Evolutionary conservation across 176 grass and related monocot genomes (phyloP), one percentile per base, ranked within the genome.

Genomic region (Chloris gayana): DNA sequence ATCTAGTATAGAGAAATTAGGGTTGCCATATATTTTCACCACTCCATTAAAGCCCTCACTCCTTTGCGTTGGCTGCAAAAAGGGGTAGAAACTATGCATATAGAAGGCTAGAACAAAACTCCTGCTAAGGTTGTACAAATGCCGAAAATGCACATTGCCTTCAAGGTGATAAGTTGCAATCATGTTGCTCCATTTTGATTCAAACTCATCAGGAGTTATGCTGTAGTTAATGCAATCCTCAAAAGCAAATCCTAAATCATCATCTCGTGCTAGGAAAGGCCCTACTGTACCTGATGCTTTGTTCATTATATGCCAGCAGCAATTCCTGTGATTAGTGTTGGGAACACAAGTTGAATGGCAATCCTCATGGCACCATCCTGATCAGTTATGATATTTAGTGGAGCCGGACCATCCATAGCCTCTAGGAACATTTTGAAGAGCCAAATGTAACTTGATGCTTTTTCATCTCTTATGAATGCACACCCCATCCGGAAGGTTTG

Each of bases 81-180:
- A 75, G 0, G 73, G 34, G 7, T 10, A 61, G 3, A 75, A 75
- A 0, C 1, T 44, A 0, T 27, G 31, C 73, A 60, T 61, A 8
- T 42, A 75, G 19, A 42, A 75, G 0, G 73, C 34, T 9, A 2
- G 35, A 0, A 61, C 54, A 38, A 38, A 75, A 10, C 11, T 25
- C 0, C 9, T 1, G 0, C 56, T 4, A 0, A 61, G 1, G 3
- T 0, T 11, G 24, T 58, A 37, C 1, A 60, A 19, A 2, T 22
- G 33, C 6, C 29, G 1, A 5, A 61, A 25, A 5, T 38, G 33
- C 0, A 0, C 0, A 2, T 42, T 61, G 0, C 4, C 41, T 0
- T 14, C 3, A 1, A 41, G 24, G 2, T 1, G 11, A 29, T 19
- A 37, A 2, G 7, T 38, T 3, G 6, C 0, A 3, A 41, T 18